phyloP scores from a whole-genome alignment of 2,329 filamentous ascomycete species.

The Aureobasidium zeae region DNA sequence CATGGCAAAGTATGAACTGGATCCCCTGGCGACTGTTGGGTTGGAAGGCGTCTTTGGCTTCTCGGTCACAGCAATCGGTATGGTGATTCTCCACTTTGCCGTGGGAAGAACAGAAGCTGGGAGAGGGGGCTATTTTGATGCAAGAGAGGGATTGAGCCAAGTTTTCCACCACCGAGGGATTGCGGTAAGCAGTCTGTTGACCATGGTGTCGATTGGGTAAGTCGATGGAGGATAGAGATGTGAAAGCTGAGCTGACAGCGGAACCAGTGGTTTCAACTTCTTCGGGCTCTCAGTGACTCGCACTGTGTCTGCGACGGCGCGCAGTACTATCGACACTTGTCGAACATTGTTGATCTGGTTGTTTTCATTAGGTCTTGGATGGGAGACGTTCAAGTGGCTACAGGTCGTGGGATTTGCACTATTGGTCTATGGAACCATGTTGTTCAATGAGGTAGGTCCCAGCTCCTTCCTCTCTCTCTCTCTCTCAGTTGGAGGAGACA shows the following conservation, averaged over 20 bases:
- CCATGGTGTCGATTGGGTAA: constrained; percentile 97
- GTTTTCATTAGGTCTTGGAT: constrained; percentile 81
- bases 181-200: constrained; percentile 68
- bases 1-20: constrained; percentile 66
- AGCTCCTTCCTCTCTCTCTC: constrained; percentile 66
- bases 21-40: constrained; percentile 83
- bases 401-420: constrained; percentile 82
- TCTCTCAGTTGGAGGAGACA: too few relatives aligned
- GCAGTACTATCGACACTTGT: constrained; percentile 95
- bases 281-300: constrained; percentile 92
- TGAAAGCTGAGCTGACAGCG: background rate
- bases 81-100: constrained; percentile 68
- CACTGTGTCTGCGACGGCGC: constrained; percentile 79
- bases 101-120: constrained; percentile 69
- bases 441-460: constrained; percentile 99
- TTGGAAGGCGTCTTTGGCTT: constrained; percentile 97
- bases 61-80: constrained; percentile 63
- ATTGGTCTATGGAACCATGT: constrained; percentile 90
- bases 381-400: constrained; percentile 97
- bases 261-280: constrained; percentile 90
- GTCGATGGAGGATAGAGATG: constrained; percentile 26
- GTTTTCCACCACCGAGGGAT: constrained; percentile 64
- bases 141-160: constrained; percentile 73
- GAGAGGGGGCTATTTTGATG: constrained; percentile 78
- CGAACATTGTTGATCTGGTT: constrained; percentile 98